Base-by-base conservation (phyloP, 768 basidiomycete genomes). In the Tulasnella sp. region DNA sequence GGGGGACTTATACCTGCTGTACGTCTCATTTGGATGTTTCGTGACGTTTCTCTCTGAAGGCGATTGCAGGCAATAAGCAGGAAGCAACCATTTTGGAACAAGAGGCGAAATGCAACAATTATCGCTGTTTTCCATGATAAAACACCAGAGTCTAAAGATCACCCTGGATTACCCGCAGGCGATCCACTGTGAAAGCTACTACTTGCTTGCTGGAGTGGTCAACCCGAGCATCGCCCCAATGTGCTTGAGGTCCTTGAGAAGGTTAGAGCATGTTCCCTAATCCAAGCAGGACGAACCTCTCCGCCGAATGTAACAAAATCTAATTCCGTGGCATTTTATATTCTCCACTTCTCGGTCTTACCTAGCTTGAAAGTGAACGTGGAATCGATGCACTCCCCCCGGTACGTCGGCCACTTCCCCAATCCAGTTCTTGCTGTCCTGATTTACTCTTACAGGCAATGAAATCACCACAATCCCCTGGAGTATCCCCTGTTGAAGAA, bases 21-120 rank as follows among this genome's bases (percentile, higher is more conserved):
- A 44, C 20, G 55, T 35, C 2, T 16, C 23, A 26, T 10, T 9
- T 6, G 18, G 9, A 6, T n/a, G 6, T 42, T 51, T 20, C n/a
- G 20, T 26, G 39, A 42, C 29, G n/a, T 7, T 15, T 7, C n/a
- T 26, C 1, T 39, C 6, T 35, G 9, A 35, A 10, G 9, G 5
- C 6, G 15, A 35, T 16, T n/a, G 11, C 46, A 74, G 74, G 35
- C 35, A 20, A 42, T 74, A 35, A 74, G 74, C 74, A 48, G 74
- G 42, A 46, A 32, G 9, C 44, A 6, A 29, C 74, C 74, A 48
- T 51, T 35, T 16, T 57, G 51, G 44, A n/a, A 74, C 20, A 48
- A 35, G 61, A 32, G 5, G 15, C 23, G 3, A 3, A 11, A 4
- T 4, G 29, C 16, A 11, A 67, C 10, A 16, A 13, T 67, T 3